phyloP scores from a whole-genome alignment of 352 stramenopile species.

The Aphanomyces euteiches region DNA sequence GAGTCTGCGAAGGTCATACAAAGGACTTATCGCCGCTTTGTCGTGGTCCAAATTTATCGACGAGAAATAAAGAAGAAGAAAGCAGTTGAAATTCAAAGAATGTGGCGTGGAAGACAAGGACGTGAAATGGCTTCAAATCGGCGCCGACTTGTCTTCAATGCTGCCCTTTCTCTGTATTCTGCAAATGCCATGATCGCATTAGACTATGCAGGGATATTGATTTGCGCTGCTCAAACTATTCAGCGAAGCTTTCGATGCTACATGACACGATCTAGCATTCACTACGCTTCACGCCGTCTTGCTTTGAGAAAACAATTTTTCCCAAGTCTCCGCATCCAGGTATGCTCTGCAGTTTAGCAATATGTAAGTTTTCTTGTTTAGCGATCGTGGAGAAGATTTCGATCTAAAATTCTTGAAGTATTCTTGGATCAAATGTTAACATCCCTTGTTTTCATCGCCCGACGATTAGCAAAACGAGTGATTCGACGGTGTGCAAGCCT shows the following conservation, averaged over 20 bases:
- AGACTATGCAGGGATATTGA: background rate
- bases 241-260: conserved; percentile 15
- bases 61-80: conserved; percentile 12
- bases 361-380: background rate
- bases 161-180: background rate
- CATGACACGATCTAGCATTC: background rate
- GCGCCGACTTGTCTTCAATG: background rate
- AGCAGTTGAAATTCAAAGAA: conserved; percentile 8
- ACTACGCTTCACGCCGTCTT: background rate
- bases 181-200: background rate
- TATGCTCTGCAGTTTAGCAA: background rate
- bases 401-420: background rate
- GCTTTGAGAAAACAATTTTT: conserved; percentile 10
- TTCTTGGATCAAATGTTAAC: background rate
- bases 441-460: background rate
- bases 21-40: background rate
- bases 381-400: conserved; percentile 15
- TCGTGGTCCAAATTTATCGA: conserved; percentile 7
- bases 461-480: background rate
- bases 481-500: background rate
- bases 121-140: background rate
- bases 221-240: conserved; percentile 10
- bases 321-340: conserved; percentile 12
- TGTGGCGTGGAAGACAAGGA: conserved; percentile 6
- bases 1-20: conserved; percentile 4